phyloP scores from a whole-genome alignment of 1,284 basidiomycete genomes.

The Hypsizygus ulmarius region DNA sequence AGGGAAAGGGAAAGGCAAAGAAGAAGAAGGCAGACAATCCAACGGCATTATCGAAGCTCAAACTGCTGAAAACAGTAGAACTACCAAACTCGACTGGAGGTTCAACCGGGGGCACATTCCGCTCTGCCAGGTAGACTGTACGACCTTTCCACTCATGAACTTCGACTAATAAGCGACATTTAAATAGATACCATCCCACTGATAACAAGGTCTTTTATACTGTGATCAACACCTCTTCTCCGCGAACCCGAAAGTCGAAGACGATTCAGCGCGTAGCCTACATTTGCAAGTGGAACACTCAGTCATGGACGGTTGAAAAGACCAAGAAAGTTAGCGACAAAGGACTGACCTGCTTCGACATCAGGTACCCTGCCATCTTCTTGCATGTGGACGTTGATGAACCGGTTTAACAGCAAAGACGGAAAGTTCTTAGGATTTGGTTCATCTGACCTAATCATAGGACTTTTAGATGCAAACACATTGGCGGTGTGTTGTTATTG shows the following conservation, averaged over 20 bases:
- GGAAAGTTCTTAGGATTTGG: conserved; percentile 86
- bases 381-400: background rate
- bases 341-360: conserved; percentile 82
- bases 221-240: conserved; percentile 68
- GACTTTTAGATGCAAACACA: conserved; percentile 80
- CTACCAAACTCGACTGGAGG: conserved; percentile 51
- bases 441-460: conserved; percentile 84
- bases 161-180: conserved; percentile 1
- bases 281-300: conserved; percentile 63
- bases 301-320: conserved; percentile 57
- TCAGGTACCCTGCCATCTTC: conserved; percentile 55
- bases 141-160: background rate
- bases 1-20: conserved; percentile 48
- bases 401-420: conserved; percentile 53
- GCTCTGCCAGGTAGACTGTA: conserved; percentile 61
- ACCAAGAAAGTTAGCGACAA: conserved; percentile 69
- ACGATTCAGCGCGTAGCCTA: conserved; percentile 55
- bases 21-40: conserved; percentile 17
- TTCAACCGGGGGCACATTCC: conserved; percentile 61
- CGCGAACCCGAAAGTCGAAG: conserved; percentile 53
- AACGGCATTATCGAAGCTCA: conserved; percentile 32
- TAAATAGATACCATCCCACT: conserved; percentile 57
- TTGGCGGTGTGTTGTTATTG: conserved; percentile 57
- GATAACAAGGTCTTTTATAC: conserved; percentile 62
- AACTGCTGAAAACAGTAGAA: conserved; percentile 50